Conservation (phyloP, 2,329 filamentous ascomycete genomes). For the Fusarium lateritium region DNA sequence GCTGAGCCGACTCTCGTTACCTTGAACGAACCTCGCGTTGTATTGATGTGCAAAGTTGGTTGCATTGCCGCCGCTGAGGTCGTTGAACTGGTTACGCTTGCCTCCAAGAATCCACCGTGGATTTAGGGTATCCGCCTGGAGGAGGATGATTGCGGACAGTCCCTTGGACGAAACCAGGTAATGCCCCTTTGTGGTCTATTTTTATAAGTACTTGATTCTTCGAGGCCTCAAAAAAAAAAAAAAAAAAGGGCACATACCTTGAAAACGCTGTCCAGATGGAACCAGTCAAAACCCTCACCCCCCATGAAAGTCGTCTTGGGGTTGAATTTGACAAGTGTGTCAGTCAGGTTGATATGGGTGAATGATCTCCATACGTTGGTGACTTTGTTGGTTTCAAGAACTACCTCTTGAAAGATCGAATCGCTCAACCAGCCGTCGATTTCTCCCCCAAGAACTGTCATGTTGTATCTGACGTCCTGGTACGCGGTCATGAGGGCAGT, state of each 20-base stretch:
- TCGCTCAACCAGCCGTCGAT: conserved; percentile 44
- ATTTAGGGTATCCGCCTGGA: conserved; percentile 48
- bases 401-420: conserved; percentile 46
- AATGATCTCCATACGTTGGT: conserved; percentile 47
- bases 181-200: conserved; percentile 48
- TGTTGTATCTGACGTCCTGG: conserved; percentile 45
- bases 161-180: conserved; percentile 54
- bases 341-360: conserved; percentile 41
- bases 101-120: conserved; percentile 56
- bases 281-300: conserved; percentile 49
- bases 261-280: conserved; percentile 49
- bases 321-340: conserved; percentile 39
- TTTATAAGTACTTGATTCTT: background rate
- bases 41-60: conserved; percentile 62
- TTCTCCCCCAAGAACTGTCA: conserved; percentile 39
- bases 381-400: conserved; percentile 41
- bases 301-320: conserved; percentile 38
- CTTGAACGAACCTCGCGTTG: conserved; percentile 62
- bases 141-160: conserved; percentile 50
- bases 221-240: background rate
- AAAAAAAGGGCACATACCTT: conserved; percentile 29
- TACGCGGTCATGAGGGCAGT: conserved; percentile 45
- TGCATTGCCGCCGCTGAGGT: conserved; percentile 52
- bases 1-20: conserved; percentile 63
- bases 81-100: conserved; percentile 52